Conservation (phyloP, 2,329 filamentous ascomycete species). For the Cytospora leucostoma region DNA sequence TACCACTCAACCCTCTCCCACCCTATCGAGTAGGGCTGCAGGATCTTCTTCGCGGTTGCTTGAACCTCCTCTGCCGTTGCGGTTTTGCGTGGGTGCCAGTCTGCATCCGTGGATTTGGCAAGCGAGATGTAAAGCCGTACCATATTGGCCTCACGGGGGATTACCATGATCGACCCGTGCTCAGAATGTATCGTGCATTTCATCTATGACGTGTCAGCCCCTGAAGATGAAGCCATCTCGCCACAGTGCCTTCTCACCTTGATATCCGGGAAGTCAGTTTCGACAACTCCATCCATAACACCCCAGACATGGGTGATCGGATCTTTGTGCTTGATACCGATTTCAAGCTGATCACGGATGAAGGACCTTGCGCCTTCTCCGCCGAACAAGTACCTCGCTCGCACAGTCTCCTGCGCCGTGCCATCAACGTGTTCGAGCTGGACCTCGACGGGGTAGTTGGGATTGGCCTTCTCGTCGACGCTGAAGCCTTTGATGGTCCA, state of each 20-base stretch:
- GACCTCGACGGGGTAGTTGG: constrained; percentile 78
- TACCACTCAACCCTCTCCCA: constrained; percentile 73
- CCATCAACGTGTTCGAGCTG: constrained; percentile 76
- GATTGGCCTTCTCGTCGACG: constrained; percentile 56
- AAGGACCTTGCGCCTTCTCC: constrained; percentile 71
- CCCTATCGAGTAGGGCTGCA: constrained; percentile 66
- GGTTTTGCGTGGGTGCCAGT: constrained; percentile 63
- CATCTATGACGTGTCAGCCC: constrained; percentile 47
- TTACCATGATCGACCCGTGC: constrained; percentile 77
- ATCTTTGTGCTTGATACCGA: constrained; percentile 71
- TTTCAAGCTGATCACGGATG: constrained; percentile 64
- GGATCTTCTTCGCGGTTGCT: constrained; percentile 63
- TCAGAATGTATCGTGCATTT: constrained; percentile 76
- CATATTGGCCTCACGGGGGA: constrained; percentile 69
- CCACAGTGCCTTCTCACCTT: constrained; percentile 48
- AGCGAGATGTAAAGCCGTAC: constrained; percentile 72
- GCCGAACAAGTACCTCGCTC: constrained; percentile 70
- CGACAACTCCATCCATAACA: constrained; percentile 72
- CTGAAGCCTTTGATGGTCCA: constrained; percentile 65
- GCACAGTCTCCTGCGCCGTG: constrained; percentile 64
- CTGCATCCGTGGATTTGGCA: constrained; percentile 59
- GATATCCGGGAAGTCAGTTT: constrained; percentile 76
- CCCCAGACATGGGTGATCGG: constrained; percentile 74
- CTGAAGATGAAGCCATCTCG: not conserved
- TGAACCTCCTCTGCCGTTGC: constrained; percentile 66